Percentiles rank a stretch among this genome's conserved stretches.
phyloP scores from a whole-genome alignment of 352 stramenopile genomes.

The Hyaloperonospora brassicae region DNA sequence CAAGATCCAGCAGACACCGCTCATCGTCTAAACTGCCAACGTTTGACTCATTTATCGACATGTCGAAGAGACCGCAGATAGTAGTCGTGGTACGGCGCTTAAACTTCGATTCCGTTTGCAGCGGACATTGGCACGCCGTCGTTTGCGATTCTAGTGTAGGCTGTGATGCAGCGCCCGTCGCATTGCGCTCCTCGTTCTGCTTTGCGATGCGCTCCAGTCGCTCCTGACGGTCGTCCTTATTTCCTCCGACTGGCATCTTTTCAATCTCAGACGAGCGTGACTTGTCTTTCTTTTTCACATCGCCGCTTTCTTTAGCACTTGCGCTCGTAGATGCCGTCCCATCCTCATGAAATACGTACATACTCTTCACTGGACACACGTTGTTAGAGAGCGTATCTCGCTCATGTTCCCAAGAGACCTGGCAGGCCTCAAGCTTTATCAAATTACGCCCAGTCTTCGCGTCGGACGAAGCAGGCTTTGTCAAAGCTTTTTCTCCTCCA shows the following conservation, averaged over 20 bases:
- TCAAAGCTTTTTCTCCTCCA: slow-evolving; percentile 44
- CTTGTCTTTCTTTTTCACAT: slow-evolving; percentile 51
- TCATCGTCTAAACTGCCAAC: slow-evolving; percentile 75
- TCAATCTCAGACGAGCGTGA: slow-evolving; percentile 36
- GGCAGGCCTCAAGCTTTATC: slow-evolving; percentile 36
- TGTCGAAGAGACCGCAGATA: slow-evolving; percentile 73
- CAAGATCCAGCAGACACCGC: slow-evolving; percentile 63
- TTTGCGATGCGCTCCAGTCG: slow-evolving; percentile 58
- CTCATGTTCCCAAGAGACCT: slow-evolving; percentile 58
- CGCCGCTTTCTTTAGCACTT: slow-evolving; percentile 16
- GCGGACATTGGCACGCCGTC: slow-evolving; percentile 21
- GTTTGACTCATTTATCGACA: slow-evolving; percentile 62
- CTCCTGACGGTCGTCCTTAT: slow-evolving; percentile 60
- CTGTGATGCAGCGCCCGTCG: slow-evolving; percentile 22
- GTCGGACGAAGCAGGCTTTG: slow-evolving; percentile 19
- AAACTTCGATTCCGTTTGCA: slow-evolving; percentile 29
- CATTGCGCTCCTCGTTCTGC: slow-evolving; percentile 61
- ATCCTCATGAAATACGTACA: slow-evolving; percentile 71
- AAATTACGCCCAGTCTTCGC: slow-evolving; percentile 15
- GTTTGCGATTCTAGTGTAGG: slow-evolving; percentile 21
- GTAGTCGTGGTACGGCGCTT: slow-evolving; percentile 30
- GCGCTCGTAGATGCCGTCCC: slow-evolving; percentile 4
- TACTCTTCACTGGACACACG: slow-evolving; percentile 57
- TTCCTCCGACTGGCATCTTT: slow-evolving; percentile 63
- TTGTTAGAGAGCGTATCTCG: slow-evolving; percentile 56